Evolutionary conservation across 306 rosid genomes (phyloP).

Genomic region (Cicer yamashitae): DNA sequence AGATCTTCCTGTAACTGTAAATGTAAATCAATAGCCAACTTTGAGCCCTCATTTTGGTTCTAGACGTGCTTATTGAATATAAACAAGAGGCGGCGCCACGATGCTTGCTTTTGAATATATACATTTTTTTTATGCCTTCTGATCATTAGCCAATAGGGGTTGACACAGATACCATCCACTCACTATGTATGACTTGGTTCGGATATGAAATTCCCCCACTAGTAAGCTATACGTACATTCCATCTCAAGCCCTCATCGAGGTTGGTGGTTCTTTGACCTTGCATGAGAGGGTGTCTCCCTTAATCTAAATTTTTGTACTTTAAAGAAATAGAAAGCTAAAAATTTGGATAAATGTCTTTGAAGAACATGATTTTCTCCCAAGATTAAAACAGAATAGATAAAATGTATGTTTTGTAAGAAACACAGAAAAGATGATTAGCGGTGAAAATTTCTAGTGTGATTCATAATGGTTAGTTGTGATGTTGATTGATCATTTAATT

Average conservation of each 20-base stretch:
- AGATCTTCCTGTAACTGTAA: not conserved
- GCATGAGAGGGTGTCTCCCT: not conserved
- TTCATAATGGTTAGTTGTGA: not conserved
- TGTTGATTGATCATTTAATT: not conserved
- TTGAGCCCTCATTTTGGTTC: constrained; percentile 15
- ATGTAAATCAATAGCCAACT: not conserved
- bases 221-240: not conserved
- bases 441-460: not conserved
- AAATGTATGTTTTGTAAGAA: constrained; percentile 1
- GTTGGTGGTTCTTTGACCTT: not conserved
- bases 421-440: not conserved
- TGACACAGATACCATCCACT: not conserved
- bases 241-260: not conserved
- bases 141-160: not conserved
- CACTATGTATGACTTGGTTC: not conserved
- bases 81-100: not conserved
- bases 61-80: not conserved
- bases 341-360: not conserved
- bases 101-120: not conserved
- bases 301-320: not conserved
- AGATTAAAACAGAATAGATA: not conserved
- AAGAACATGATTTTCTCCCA: not conserved
- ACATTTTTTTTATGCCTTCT: not conserved
- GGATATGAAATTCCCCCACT: not conserved
- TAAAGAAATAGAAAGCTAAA: not conserved